A percentile compares a stretch with the other conserved stretches of the same genome.
Evolutionary conservation across 352 stramenopile species (phyloP).

Genomic region (Phytophthora tentaculata): DNA sequence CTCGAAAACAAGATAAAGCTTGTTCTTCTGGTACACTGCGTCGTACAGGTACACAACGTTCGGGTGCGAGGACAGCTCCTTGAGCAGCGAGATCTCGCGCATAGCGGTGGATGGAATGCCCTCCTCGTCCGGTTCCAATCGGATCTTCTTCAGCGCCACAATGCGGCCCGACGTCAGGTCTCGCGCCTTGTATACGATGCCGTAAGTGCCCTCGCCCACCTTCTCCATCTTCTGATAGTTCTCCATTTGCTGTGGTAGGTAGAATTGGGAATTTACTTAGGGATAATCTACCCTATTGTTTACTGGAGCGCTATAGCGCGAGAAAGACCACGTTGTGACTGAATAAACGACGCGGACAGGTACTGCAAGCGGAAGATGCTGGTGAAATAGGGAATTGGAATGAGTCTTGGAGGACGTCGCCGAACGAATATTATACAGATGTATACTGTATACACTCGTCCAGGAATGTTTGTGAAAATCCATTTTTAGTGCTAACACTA

Average conservation of each 20-base stretch:
- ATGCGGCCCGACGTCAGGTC: constrained; percentile 91
- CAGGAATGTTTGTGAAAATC: too few relatives aligned
- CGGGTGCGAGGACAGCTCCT: constrained; percentile 93
- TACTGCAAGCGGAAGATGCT: not conserved
- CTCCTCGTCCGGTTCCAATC: constrained; percentile 93
- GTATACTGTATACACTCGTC: not conserved
- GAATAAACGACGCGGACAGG: not conserved
- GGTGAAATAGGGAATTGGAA: not conserved
- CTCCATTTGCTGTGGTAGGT: constrained; percentile 54
- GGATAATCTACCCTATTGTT: not conserved
- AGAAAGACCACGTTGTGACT: constrained; percentile 11
- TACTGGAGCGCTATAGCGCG: not conserved
- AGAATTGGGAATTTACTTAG: not conserved
- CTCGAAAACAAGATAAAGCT: constrained; percentile 89
- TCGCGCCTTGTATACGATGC: constrained; percentile 97
- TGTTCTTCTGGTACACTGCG: constrained; percentile 86
- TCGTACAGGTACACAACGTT: constrained; percentile 93
- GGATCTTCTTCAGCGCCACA: constrained; percentile 95
- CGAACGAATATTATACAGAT: not conserved
- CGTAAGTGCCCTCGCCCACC: constrained; percentile 96
- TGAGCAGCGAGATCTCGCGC: constrained; percentile 96
- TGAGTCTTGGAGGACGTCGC: too few relatives aligned
- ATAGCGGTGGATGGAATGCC: constrained; percentile 98
- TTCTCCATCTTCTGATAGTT: constrained; percentile 89
- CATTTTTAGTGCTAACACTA: not conserved